A percentile compares a stretch with the other conserved stretches of the same genome.
phyloP scores from a whole-genome alignment of 116 monocot genomes.

The Cymodocea nodosa region DNA sequence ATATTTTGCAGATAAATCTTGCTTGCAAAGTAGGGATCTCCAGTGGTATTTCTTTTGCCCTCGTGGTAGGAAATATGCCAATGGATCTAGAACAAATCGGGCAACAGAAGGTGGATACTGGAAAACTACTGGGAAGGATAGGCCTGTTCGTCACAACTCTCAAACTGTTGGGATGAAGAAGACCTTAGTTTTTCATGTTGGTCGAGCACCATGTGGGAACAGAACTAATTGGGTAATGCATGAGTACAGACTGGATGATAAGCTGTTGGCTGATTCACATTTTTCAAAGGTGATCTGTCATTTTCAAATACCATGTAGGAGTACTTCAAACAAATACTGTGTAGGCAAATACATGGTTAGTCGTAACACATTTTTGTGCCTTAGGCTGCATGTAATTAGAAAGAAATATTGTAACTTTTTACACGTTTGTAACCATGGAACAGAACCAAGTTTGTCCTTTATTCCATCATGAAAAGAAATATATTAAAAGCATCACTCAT shows the following conservation, averaged over 20 bases:
- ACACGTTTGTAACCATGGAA: too few relatives aligned
- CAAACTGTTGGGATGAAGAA: conserved; percentile 48
- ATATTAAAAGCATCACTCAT: too few relatives aligned
- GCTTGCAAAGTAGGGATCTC: conserved; percentile 36
- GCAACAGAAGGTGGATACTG: conserved; percentile 51
- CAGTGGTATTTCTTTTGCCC: conserved; percentile 76
- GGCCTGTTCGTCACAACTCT: conserved; percentile 20
- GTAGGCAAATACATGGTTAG: too few relatives aligned
- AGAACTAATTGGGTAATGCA: conserved; percentile 86
- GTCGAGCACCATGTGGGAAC: conserved; percentile 32
- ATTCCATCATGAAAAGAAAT: too few relatives aligned
- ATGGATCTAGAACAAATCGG: conserved; percentile 40
- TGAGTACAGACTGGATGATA: conserved; percentile 50
- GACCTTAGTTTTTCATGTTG: conserved; percentile 56
- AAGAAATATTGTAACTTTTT: too few relatives aligned
- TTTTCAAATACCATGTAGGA: too few relatives aligned
- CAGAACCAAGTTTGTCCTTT: too few relatives aligned
- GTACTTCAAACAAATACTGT: too few relatives aligned
- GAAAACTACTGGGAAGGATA: conserved; percentile 66
- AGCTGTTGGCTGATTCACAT: conserved; percentile 19
- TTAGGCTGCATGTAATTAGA: too few relatives aligned
- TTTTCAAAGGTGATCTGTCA: conserved; percentile 13
- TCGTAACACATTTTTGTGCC: too few relatives aligned
- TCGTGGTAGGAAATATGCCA: conserved; percentile 42
- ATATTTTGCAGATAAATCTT: conserved; percentile 42